Base-by-base conservation (phyloP, 2,329 filamentous ascomycete species). In the Curvularia verruculosa region DNA sequence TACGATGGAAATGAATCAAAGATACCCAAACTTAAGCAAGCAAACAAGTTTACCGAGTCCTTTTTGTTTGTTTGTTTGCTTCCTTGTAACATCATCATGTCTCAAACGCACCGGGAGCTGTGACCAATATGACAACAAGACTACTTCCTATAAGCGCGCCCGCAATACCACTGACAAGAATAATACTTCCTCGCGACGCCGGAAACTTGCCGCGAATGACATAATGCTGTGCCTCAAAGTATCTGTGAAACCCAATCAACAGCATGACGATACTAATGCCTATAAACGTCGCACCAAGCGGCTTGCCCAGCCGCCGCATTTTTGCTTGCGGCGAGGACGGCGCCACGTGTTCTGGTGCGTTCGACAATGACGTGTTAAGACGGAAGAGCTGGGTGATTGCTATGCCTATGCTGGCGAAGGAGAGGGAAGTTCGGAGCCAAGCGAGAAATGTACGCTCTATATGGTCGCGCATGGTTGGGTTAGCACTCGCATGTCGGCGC, bases 371-470 rank as follows among this genome's bases (percentile, higher is more conserved):
- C 0, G 87, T 89, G 79, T 93, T 93, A 55, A 95, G 86, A 24
- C 91, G 88, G 79, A 95, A 94, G 46, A 95, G 85, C 74, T 95
- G 91, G 1, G 91, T 94, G 39, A 95, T 85, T 41, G 90, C 91
- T 58, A 95, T 90, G 55, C 91, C 91, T 64, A 95, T 94, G 31
- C 85, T 89, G 10, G 90, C 89, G 70, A 95, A 95, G 23, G 89
- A 87, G 34, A 95, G 83, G 2, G 89, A 92, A 2, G 91, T 95
- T 50, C 91, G 85, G 41, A 95, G 83, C 91, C 91, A 95, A 52
- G 91, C 91, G 29, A 95, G 85, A 75, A 94, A 95, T 0, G 91
- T 95, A 19, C 91, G 85, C 77, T 95, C 91, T 92, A 54, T 47
- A 2, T 41, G 13, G n/a, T 24, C 39, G 34, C 34, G 34, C 15